phyloP scores from a whole-genome alignment of 73 alveolate genomes.

The Paramecium biaurelia region DNA sequence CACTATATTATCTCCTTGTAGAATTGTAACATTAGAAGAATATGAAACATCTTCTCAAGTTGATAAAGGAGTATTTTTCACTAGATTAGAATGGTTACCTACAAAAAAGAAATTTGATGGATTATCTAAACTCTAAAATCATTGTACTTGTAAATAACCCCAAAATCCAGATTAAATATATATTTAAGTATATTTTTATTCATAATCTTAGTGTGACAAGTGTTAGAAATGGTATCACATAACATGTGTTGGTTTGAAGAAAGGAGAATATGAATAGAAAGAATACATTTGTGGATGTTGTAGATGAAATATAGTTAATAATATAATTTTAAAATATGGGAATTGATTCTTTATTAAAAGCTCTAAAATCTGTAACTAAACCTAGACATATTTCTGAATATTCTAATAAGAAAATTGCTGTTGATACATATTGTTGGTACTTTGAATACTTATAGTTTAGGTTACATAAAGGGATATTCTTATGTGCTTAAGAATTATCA shows the following conservation, averaged over 20 bases:
- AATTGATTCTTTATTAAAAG: conserved; percentile 79
- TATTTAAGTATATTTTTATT: not conserved
- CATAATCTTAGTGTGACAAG: not conserved
- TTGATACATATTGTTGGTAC: conserved; percentile 96
- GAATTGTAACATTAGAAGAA: not conserved
- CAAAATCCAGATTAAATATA: conserved; percentile 15
- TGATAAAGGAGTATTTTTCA: conserved; percentile 1
- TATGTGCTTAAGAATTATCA: conserved; percentile 82
- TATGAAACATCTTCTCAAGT: not conserved
- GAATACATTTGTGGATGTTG: conserved; percentile 50
- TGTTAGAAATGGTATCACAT: conserved; percentile 35
- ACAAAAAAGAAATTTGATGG: conserved; percentile 6
- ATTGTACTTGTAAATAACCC: conserved; percentile 40
- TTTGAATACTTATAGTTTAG: not conserved
- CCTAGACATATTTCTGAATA: conserved; percentile 84
- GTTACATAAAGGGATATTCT: conserved; percentile 92
- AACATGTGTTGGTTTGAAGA: conserved; percentile 14
- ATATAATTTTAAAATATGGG: conserved; percentile 69
- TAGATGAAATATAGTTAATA: conserved; percentile 34
- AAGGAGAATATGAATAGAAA: conserved; percentile 22
- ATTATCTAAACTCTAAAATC: not conserved
- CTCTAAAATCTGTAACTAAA: conserved; percentile 79
- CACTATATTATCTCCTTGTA: not conserved
- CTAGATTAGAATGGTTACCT: conserved; percentile 19
- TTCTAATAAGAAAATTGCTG: conserved; percentile 82